Evolutionary conservation across 805 yeast species (phyloP), one percentile per base, ranked within the genome.

Genomic region (Saccharomycopsis selenospora): DNA sequence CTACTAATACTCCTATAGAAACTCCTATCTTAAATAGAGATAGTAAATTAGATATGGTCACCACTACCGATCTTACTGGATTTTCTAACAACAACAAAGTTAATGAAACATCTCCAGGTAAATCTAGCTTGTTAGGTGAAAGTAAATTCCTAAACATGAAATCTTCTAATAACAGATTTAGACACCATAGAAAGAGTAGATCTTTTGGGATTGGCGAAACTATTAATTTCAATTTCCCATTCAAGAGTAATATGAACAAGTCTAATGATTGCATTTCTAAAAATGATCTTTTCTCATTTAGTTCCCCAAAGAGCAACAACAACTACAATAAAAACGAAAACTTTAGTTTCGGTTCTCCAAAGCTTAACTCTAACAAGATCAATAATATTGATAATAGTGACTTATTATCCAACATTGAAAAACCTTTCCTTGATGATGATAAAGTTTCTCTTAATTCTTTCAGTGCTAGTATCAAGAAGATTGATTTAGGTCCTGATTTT

Each of bases 191-290:
- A 36, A 49, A 49, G 38, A 47, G 51, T 22, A 46, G 53, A 47
- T 40, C 47, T 36, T 49, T 49, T 42, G 53, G 53, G 1, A 36
- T 49, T 24, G 53, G 53, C 25, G 53, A 49, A 17, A 49, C 14
- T 33, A 25, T 44, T 24, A 43, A 26, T n/a, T 40, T 40, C 18
- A 38, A 42, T 5, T 43, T 43, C 36, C 43, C 36, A 6, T 49
- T 49, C 40, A 46, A 46, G 36, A 14, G 13, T 25, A 29, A 30
- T n/a, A 6, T 26, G 5, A 36, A 45, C n/a, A 36, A 28, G 17
- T 17, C 38, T 14, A 14, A 33, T 14, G 17, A 33, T 33, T n/a
- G n/a, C n/a, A 33, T 17, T 33, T 20, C 38, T 7, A 33, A 33
- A 33, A 14, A 17, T 5, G 38, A 33, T 7, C n/a, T 14, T 17